Evolutionary conservation across 2,329 filamentous ascomycete genomes (phyloP).

Genomic region (Didymella lethalis): DNA sequence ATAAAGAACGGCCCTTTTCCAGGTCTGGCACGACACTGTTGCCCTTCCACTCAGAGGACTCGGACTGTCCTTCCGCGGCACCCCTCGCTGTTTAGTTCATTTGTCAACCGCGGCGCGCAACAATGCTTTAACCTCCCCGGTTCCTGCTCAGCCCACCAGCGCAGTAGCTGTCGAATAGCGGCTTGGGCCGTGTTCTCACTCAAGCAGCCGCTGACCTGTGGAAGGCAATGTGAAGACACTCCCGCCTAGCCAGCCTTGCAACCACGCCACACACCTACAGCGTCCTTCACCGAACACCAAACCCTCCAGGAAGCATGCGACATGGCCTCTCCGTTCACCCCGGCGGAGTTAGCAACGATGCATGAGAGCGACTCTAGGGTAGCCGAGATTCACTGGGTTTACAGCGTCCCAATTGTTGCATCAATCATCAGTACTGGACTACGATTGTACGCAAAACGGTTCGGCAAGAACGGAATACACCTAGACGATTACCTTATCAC

Average conservation of each 20-base stretch:
- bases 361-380: slow-evolving; percentile 41
- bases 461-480: slow-evolving; percentile 44
- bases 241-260: slow-evolving; percentile 19
- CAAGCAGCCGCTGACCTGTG: slow-evolving; percentile 2
- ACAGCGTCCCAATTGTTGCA: slow-evolving; percentile 42
- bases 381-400: slow-evolving; percentile 43
- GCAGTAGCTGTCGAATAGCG: neutral
- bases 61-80: slow-evolving; percentile 11
- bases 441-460: slow-evolving; percentile 41
- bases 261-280: slow-evolving; percentile 15
- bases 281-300: slow-evolving; percentile 8
- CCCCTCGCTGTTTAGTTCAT: slow-evolving; percentile 12
- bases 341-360: slow-evolving; percentile 39
- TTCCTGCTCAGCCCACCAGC: slow-evolving; percentile 3
- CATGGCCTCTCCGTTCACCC: slow-evolving; percentile 39
- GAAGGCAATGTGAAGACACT: slow-evolving; percentile 15
- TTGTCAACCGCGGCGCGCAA: slow-evolving; percentile 12
- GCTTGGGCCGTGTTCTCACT: neutral
- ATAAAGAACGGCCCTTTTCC: slow-evolving; percentile 5
- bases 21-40: slow-evolving; percentile 7
- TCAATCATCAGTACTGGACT: slow-evolving; percentile 36
- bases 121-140: slow-evolving; percentile 7
- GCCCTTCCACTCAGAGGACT: slow-evolving; percentile 8
- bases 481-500: slow-evolving; percentile 46
- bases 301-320: slow-evolving; percentile 11